Base-by-base conservation (phyloP, 805 yeast species). In the Kodamaea kaohsiungensis region DNA sequence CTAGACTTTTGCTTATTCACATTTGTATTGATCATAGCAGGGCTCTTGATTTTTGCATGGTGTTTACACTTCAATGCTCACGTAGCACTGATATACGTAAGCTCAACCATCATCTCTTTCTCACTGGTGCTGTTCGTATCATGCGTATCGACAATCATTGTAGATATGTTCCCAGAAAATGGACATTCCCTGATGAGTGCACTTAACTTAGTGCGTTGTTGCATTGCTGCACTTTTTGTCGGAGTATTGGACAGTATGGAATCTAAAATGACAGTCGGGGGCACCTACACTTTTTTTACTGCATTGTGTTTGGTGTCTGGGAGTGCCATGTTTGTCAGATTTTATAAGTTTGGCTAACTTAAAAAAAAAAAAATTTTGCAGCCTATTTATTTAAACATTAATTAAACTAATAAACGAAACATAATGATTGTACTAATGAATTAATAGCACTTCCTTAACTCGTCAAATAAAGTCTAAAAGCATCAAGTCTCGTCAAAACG, bases 201-300 rank as follows among this genome's bases (percentile, higher is more conserved):
- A 47, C 76, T 87, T 55, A 91, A 91, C 63, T 68, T 91, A n/a
- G 77, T 84, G n/a, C 74, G 97, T 58, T 91, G 97, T 65, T 71
- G 81, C 10, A 62, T 83, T 49, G 85, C 87, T 33, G 96, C 96
- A 0, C 76, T 83, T 0, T 83, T 87, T 43, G 77, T 87, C 16
- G 95, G 88, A 0, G 85, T 84, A 1, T 73, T 89, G 25, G 79
- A 83, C 15, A 77, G 70, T 50, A 87, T 91, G 92, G 72, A 77
- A 15, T 49, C 53, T 0, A 56, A 70, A 0, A 73, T 91, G 81
- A 81, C 81, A 0, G 66, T 82, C 7, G 96, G 96, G 1, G 95
- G 96, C 12, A 81, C 88, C 1, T 89, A 85, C 63, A 85, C 95
- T 0, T 74, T 91, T n/a, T 66, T 89, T 75, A 84, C 86, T 1